Conservation (phyloP, 805 yeast species). For the Aciculoconidium aculeatum region DNA sequence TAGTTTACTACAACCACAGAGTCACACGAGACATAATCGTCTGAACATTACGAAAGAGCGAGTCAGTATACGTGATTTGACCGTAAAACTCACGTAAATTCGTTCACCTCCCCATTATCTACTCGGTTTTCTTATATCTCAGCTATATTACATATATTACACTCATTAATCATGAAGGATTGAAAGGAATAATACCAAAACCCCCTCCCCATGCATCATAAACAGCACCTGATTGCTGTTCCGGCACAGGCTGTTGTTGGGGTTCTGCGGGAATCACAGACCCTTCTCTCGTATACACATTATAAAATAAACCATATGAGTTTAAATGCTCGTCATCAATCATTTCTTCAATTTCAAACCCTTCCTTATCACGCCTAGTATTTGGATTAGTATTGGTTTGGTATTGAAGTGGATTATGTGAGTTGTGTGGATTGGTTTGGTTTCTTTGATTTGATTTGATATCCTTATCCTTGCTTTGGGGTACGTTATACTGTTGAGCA, state of each 20-base stretch:
- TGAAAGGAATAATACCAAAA: constrained; percentile 38
- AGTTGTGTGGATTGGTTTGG: constrained; percentile 2
- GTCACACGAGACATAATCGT: too few relatives aligned
- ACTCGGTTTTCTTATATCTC: too few relatives aligned
- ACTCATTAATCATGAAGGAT: constrained; percentile 32
- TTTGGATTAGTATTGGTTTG: constrained; percentile 1
- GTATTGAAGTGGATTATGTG: background rate
- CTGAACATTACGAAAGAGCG: too few relatives aligned
- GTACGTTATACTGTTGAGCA: constrained; percentile 11
- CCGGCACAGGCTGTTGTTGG: constrained; percentile 8
- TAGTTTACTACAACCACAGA: too few relatives aligned
- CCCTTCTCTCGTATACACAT: constrained; percentile 30
- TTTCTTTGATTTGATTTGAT: background rate
- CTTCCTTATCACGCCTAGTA: too few relatives aligned
- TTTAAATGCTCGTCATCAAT: constrained; percentile 30
- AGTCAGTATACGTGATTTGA: too few relatives aligned
- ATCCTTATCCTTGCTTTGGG: too few relatives aligned
- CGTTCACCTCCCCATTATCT: too few relatives aligned
- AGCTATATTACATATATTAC: too few relatives aligned
- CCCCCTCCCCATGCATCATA: constrained; percentile 30
- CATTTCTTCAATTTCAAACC: constrained; percentile 18
- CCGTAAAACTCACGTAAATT: too few relatives aligned
- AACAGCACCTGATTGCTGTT: constrained; percentile 8
- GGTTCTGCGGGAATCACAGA: constrained; percentile 17
- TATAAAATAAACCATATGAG: constrained; percentile 34